These are phyloP conservation scores for Aureobasidium sp. DNA, from an alignment of 2,329 filamentous ascomycete genomes.

Conservation along the genomic window DNA sequence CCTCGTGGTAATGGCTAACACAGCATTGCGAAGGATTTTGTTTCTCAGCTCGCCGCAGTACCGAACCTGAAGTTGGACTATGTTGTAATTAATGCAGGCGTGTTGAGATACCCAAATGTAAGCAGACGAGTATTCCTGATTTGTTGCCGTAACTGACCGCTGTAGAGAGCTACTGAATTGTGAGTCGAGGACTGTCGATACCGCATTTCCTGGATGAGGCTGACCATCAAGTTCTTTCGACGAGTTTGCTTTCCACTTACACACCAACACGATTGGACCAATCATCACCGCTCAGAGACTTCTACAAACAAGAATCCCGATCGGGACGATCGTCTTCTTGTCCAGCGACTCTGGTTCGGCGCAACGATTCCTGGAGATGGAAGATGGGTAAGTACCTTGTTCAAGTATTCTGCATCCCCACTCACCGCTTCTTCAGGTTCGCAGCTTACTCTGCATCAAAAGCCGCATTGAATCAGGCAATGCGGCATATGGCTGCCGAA, in stretches of 20 bases:
- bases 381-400: slow-evolving; percentile 36
- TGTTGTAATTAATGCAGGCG: slow-evolving; percentile 49
- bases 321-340: slow-evolving; percentile 47
- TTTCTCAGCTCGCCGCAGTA: slow-evolving; percentile 30
- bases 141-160: not conserved
- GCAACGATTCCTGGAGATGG: slow-evolving; percentile 42
- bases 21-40: slow-evolving; percentile 32
- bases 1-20: not conserved
- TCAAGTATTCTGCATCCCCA: not conserved
- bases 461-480: slow-evolving; percentile 47
- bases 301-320: slow-evolving; percentile 37
- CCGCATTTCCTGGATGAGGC: not conserved
- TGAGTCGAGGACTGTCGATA: slow-evolving; percentile 22
- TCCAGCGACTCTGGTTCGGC: slow-evolving; percentile 49
- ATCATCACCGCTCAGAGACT: slow-evolving; percentile 47
- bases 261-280: slow-evolving; percentile 52
- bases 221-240: slow-evolving; percentile 37
- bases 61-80: slow-evolving; percentile 41
- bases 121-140: slow-evolving; percentile 18
- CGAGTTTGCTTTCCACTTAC: slow-evolving; percentile 46
- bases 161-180: slow-evolving; percentile 44
- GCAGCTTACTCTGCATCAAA: slow-evolving; percentile 50
- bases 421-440: slow-evolving; percentile 28
- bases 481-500: slow-evolving; percentile 48
- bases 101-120: slow-evolving; percentile 49